phyloP scores from a whole-genome alignment of 2,329 filamentous ascomycete genomes.

The Cryoendolithus antarcticus region DNA sequence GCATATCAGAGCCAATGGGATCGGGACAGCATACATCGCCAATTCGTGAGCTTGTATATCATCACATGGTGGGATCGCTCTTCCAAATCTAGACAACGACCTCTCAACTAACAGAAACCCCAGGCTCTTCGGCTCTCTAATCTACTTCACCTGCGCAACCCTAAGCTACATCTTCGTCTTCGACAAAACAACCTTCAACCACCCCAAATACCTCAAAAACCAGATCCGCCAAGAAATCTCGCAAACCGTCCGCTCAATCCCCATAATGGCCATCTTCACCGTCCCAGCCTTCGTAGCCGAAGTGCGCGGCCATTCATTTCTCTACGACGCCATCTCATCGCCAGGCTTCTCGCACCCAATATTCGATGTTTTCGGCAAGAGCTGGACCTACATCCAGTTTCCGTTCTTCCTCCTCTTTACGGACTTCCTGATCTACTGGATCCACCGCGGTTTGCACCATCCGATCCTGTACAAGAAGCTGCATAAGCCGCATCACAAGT shows the following conservation, averaged over 20 bases:
- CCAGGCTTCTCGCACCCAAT: constrained; percentile 19
- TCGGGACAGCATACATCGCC: constrained; percentile 68
- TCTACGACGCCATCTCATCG: constrained; percentile 56
- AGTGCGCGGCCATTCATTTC: constrained; percentile 70
- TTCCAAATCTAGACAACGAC: not conserved
- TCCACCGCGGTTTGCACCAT: constrained; percentile 76
- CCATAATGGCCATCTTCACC: constrained; percentile 71
- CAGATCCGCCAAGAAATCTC: constrained; percentile 77
- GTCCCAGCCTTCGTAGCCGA: constrained; percentile 71
- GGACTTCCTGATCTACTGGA: constrained; percentile 84
- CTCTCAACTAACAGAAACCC: constrained; percentile 4
- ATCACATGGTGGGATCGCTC: constrained; percentile 63
- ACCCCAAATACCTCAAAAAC: constrained; percentile 92
- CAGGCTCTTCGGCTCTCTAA: constrained; percentile 72
- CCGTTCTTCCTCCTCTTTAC: constrained; percentile 81
- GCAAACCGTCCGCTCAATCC: constrained; percentile 65
- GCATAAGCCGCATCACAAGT: constrained; percentile 98
- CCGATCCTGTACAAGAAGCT: constrained; percentile 71
- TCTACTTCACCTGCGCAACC: constrained; percentile 75
- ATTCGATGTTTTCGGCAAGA: constrained; percentile 28
- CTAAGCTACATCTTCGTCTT: constrained; percentile 83
- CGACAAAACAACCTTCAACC: constrained; percentile 76
- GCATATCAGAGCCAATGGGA: constrained; percentile 69
- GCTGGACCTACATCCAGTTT: constrained; percentile 66
- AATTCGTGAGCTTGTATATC: constrained; percentile 62